Evolutionary conservation across 495 filamentous ascomycete genomes (phyloP), one percentile per base, ranked within the genome.

Genomic region (Aspergillus cristatus): DNA sequence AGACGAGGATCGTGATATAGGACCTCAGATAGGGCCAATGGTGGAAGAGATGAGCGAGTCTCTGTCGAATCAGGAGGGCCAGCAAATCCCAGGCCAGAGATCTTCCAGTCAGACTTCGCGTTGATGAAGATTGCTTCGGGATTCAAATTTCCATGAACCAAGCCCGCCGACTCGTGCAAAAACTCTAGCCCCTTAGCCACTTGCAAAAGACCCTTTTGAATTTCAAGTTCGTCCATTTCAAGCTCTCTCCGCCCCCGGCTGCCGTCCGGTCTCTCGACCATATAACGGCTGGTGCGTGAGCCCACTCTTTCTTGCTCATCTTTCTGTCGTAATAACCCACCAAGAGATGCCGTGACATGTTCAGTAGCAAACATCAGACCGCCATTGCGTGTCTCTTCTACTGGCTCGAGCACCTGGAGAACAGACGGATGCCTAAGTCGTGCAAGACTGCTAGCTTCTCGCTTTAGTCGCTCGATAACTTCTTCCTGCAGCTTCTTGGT

Each of bases 61-160:
- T 73, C 75, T 7, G 84, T 83, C 34, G 71, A 68, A 40, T 82
- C 77, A 17, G 81, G 74, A 7, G 84, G 81, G 14, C 84, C 82
- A 48, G 85, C 82, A 60, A 96, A 97, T n/a, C 80, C 76, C 31
- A 98, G 69, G 22, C 89, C 90, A 37, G 86, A 87, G 35, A 98
- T 84, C 55, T 98, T 98, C 91, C 91, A 98, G 60, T 98, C 91
- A 6, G 88, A 94, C 75, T 98, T 98, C 12, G 83, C 78, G 64
- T 98, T 98, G 50, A 98, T 72, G 38, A 90, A 81, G 32, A 98
- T 78, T n/a, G 89, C 86, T 36, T 98, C 91, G 0, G 91, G 93
- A 1, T 88, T 97, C 40, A 98, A 63, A 52, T 98, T 98, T 14
- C 81, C 84, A 58, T 98, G 91, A 1, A 97, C 84, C 16, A 97